Evolutionary conservation across 495 filamentous ascomycete species (phyloP).

Genomic region (Podospora anserina): DNA sequence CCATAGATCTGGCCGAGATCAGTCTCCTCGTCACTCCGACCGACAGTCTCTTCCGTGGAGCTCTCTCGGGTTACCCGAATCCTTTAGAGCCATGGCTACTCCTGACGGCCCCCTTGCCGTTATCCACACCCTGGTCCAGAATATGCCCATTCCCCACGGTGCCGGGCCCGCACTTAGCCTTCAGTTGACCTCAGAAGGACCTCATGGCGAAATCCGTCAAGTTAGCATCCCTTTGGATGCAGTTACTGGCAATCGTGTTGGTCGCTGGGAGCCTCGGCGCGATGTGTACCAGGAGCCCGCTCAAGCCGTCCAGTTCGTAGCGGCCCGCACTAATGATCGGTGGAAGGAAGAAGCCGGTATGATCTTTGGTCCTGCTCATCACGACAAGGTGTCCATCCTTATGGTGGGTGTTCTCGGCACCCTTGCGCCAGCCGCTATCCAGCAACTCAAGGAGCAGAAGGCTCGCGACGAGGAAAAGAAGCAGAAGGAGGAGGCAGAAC

Average conservation of each 20-base stretch:
- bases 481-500: constrained; percentile 67
- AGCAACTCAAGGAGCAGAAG: constrained; percentile 65
- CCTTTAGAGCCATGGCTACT: not conserved
- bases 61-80: constrained; percentile 16
- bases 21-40: constrained; percentile 31
- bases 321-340: constrained; percentile 64
- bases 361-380: constrained; percentile 65
- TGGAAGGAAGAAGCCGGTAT: constrained; percentile 92
- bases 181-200: constrained; percentile 39
- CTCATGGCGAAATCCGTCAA: constrained; percentile 37
- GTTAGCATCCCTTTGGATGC: constrained; percentile 35
- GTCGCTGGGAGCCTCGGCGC: constrained; percentile 40
- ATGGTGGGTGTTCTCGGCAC: constrained; percentile 63
- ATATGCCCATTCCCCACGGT: constrained; percentile 25
- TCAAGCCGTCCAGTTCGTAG: constrained; percentile 66
- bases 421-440: constrained; percentile 80
- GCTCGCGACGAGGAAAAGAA: constrained; percentile 56
- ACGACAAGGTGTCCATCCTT: constrained; percentile 70
- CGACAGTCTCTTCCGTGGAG: constrained; percentile 32
- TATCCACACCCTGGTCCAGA: constrained; percentile 42
- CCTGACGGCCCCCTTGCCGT: constrained; percentile 41
- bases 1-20: constrained; percentile 36
- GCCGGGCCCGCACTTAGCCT: constrained; percentile 44
- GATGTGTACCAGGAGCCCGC: constrained; percentile 46
- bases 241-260: constrained; percentile 28